These are phyloP conservation scores for Phytopythium helicoides DNA, from an alignment of 352 stramenopile genomes.

Conservation along the genomic window DNA sequence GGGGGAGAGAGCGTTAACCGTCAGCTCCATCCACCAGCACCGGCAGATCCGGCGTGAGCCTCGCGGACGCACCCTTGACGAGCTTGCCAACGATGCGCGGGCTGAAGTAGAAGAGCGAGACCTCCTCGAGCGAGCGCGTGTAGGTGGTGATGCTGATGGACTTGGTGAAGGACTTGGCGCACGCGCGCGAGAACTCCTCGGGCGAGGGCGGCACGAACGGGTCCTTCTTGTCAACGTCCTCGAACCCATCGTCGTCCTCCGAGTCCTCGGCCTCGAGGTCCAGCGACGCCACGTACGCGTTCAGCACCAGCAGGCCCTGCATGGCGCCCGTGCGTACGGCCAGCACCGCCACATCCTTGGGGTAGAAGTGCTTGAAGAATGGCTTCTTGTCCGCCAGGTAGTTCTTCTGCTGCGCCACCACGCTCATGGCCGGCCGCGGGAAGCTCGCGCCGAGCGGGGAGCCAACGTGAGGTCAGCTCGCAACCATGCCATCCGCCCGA, in stretches of 20 bases:
- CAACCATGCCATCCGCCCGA: too few relatives aligned
- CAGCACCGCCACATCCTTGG: slow-evolving; percentile 61
- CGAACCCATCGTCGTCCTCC: slow-evolving; percentile 39
- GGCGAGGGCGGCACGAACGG: slow-evolving; percentile 51
- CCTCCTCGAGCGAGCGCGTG: slow-evolving; percentile 69
- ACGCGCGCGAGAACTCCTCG: slow-evolving; percentile 54
- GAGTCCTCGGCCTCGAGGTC: slow-evolving; percentile 59
- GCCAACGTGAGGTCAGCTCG: background rate
- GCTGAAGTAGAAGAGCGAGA: slow-evolving; percentile 49
- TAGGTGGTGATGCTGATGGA: slow-evolving; percentile 82
- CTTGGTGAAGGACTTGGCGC: slow-evolving; percentile 66
- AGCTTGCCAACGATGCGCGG: slow-evolving; percentile 71
- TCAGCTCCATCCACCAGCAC: slow-evolving; percentile 3
- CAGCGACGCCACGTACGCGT: slow-evolving; percentile 72
- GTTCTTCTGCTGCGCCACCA: slow-evolving; percentile 52
- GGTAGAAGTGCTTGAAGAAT: slow-evolving; percentile 83
- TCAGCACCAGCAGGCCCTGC: slow-evolving; percentile 74
- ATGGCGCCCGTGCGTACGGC: slow-evolving; percentile 57
- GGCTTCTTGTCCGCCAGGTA: slow-evolving; percentile 86
- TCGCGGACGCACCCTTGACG: slow-evolving; percentile 67
- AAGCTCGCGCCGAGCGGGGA: background rate
- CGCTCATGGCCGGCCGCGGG: slow-evolving; percentile 38
- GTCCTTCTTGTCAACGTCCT: slow-evolving; percentile 32
- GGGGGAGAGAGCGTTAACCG: background rate
- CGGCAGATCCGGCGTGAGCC: too few relatives aligned